A percentile compares a stretch with the other conserved stretches of the same genome.
These are phyloP conservation scores for Pseudevernia furfuracea DNA, from an alignment of 495 filamentous ascomycete genomes.

Conservation along the genomic window DNA sequence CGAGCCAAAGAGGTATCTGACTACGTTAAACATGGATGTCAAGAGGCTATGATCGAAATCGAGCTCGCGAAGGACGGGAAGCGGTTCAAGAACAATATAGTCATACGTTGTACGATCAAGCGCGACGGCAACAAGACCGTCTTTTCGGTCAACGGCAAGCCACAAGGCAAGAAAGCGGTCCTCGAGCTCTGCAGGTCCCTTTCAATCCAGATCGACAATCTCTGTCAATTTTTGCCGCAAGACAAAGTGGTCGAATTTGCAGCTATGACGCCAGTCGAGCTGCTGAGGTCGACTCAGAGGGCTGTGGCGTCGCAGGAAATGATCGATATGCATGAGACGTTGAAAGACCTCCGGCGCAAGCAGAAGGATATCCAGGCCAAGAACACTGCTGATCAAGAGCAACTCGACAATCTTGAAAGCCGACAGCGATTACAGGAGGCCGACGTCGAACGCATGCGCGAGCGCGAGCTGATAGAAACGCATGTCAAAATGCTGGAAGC, in stretches of 20 bases:
- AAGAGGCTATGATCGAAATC: constrained; percentile 77
- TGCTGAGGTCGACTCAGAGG: constrained; percentile 75
- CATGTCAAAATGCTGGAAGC: constrained; percentile 60
- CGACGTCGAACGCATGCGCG: constrained; percentile 75
- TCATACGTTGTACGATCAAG: constrained; percentile 68
- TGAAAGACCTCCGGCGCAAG: constrained; percentile 61
- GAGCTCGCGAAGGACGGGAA: constrained; percentile 59
- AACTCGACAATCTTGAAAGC: constrained; percentile 55
- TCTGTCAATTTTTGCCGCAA: constrained; percentile 96
- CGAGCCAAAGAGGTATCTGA: constrained; percentile 78
- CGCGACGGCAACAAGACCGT: constrained; percentile 70
- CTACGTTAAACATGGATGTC: constrained; percentile 85
- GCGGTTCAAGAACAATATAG: constrained; percentile 49
- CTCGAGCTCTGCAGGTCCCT: constrained; percentile 57
- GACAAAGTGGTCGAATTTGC: constrained; percentile 95
- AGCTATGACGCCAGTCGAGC: constrained; percentile 71
- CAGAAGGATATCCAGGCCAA: constrained; percentile 58
- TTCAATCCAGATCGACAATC: constrained; percentile 90
- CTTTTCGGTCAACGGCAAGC: constrained; percentile 62
- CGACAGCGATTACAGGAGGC: constrained; percentile 71
- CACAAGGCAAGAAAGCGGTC: constrained; percentile 50
- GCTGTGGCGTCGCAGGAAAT: constrained; percentile 78
- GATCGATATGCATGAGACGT: constrained; percentile 63
- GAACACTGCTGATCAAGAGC: constrained; percentile 51
- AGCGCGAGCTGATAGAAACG: constrained; percentile 59